Evolutionary conservation across 2,329 filamentous ascomycete species (phyloP).

Genomic region (Curvularia hawaiiensis): DNA sequence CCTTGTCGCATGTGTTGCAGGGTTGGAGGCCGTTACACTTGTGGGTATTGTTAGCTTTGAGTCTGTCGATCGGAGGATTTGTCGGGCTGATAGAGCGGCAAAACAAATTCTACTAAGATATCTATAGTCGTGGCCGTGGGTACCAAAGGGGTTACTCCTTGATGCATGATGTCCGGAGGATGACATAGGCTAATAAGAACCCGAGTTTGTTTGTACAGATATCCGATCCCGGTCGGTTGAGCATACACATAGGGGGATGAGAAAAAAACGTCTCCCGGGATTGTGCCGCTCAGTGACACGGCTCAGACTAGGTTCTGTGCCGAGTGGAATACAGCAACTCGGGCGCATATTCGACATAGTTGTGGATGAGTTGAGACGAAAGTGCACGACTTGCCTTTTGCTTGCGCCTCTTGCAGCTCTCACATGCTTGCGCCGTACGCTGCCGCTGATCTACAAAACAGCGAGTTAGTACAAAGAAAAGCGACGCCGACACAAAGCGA

Average conservation of each 20-base stretch:
- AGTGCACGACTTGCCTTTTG: constrained; percentile 62
- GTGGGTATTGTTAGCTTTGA: constrained; percentile 17
- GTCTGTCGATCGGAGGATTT: background rate
- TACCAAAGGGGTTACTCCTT: constrained; percentile 1
- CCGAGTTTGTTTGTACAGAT: background rate
- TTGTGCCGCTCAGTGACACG: background rate
- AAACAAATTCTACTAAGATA: background rate
- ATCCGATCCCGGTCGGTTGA: background rate
- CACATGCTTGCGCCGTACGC: constrained; percentile 67
- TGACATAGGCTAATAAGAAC: background rate
- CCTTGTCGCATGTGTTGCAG: constrained; percentile 64
- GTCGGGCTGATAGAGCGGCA: background rate
- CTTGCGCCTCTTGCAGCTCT: constrained; percentile 69
- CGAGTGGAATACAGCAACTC: background rate
- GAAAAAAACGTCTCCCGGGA: background rate
- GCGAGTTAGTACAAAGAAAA: constrained; percentile 49
- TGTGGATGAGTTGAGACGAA: background rate
- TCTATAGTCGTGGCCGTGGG: background rate
- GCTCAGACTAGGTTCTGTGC: background rate
- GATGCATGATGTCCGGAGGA: background rate
- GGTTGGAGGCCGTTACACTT: constrained; percentile 65
- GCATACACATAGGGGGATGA: background rate
- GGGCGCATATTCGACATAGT: background rate
- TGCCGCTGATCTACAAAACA: constrained; percentile 65
- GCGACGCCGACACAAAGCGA: constrained; percentile 12